A percentile compares a stretch with the other conserved stretches of the same genome.
These are phyloP conservation scores for Jacaranda copaia DNA, from an alignment of 257 asterid genomes.

Conservation along the genomic window DNA sequence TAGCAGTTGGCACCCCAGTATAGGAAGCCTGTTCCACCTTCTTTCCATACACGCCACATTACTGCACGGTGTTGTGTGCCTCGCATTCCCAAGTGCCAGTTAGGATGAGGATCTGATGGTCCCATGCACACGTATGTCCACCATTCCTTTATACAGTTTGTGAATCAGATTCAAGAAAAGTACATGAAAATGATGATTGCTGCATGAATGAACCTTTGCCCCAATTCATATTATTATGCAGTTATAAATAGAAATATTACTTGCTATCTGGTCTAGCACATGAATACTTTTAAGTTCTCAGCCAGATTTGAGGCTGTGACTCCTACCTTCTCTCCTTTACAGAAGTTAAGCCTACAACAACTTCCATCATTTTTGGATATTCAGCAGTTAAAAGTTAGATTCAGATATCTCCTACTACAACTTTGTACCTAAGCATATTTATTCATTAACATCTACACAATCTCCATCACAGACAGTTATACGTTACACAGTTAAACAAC, in stretches of 20 bases:
- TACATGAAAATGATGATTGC: neutral
- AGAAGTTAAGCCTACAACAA: neutral
- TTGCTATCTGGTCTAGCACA: neutral
- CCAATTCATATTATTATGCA: neutral
- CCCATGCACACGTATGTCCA: slow-evolving; percentile 99
- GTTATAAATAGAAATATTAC: neutral
- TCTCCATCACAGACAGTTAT: neutral
- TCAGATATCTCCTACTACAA: neutral
- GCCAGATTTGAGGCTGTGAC: neutral
- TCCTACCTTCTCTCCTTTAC: neutral
- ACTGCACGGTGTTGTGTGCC: slow-evolving; percentile 99
- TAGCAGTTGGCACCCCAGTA: slow-evolving; percentile 99
- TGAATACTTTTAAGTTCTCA: neutral
- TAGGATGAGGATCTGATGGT: slow-evolving; percentile 98
- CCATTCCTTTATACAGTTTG: slow-evolving; percentile 76
- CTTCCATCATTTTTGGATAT: neutral
- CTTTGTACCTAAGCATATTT: no score
- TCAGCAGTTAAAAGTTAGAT: no score
- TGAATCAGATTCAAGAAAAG: slow-evolving; percentile 25
- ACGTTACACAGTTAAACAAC: no score
- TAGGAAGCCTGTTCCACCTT: slow-evolving; percentile 95
- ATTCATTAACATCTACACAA: no score
- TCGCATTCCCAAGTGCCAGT: slow-evolving; percentile 99
- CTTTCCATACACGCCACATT: slow-evolving; percentile 99
- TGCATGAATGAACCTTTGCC: neutral